These are phyloP conservation scores for Chalciporus sphaerocephalus DNA, from an alignment of 768 basidiomycete species.

Conservation along the genomic window DNA sequence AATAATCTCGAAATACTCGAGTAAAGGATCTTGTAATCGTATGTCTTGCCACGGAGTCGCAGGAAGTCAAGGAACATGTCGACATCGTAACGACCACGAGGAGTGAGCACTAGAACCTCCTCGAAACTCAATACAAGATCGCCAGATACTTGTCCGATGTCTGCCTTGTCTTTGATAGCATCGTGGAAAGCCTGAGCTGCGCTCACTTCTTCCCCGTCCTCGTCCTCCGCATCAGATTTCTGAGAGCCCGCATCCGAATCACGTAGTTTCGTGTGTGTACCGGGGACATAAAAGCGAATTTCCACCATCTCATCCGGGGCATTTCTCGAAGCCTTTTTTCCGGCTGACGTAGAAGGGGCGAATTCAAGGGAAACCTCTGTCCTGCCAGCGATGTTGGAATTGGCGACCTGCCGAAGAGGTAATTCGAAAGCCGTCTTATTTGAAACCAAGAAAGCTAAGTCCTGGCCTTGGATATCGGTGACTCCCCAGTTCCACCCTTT, in stretches of 20 bases:
- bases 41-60: constrained; percentile 95
- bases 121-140: constrained; percentile 93
- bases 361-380: constrained; percentile 99
- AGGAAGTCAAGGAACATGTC: constrained; percentile 97
- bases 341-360: constrained; percentile 41
- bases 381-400: constrained; percentile 95
- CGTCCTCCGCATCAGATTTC: constrained; percentile 64
- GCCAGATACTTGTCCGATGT: constrained; percentile 86
- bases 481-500: constrained; percentile 99
- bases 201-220: constrained; percentile 72
- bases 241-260: constrained; percentile 73
- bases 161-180: constrained; percentile 91
- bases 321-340: constrained; percentile 41
- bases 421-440: constrained; percentile 88
- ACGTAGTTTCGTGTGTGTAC: constrained; percentile 56
- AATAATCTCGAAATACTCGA: constrained; percentile 83
- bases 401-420: constrained; percentile 80
- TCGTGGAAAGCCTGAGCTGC: constrained; percentile 98
- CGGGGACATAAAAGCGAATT: constrained; percentile 94
- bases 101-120: constrained; percentile 91
- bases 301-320: constrained; percentile 86
- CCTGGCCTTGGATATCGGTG: constrained; percentile 92
- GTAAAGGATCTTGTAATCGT: constrained; percentile 97
- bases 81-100: constrained; percentile 94
- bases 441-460: constrained; percentile 86